Evolutionary conservation across 225 moss, liverwort and hornwort genomes (phyloP).

Genomic region (Ulota crispa): DNA sequence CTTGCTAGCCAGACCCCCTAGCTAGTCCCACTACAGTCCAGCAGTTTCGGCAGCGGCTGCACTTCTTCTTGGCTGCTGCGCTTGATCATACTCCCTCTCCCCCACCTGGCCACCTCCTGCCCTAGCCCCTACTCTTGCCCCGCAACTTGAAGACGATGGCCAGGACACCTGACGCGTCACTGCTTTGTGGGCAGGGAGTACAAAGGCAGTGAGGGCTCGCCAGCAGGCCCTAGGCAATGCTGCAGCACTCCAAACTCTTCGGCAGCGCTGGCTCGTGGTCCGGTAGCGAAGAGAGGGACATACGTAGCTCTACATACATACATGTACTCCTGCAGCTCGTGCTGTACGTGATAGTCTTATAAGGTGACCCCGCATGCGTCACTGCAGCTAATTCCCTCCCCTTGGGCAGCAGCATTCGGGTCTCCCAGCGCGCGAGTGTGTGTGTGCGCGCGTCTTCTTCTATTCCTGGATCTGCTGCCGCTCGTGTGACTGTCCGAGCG

Average conservation of each 20-base stretch:
- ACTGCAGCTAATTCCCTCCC: conserved; percentile 16
- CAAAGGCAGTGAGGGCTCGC: conserved; percentile 9
- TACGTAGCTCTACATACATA: conserved; percentile 10
- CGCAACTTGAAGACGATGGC: conserved; percentile 25
- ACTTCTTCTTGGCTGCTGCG: conserved; percentile 48
- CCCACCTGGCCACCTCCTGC: conserved; percentile 12
- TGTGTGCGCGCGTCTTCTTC: conserved; percentile 5
- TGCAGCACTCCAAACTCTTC: not conserved
- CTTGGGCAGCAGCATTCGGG: conserved; percentile 16
- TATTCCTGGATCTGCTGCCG: conserved; percentile 29
- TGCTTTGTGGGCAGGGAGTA: not conserved
- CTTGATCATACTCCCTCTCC: conserved; percentile 18
- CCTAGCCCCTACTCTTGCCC: conserved; percentile 24
- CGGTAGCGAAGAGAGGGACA: conserved; percentile 17
- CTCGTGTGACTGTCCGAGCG: conserved; percentile 49
- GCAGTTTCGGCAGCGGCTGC: conserved; percentile 20
- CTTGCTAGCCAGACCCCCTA: not conserved
- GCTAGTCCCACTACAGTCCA: not conserved
- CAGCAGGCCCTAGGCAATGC: not conserved
- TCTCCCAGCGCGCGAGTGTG: conserved; percentile 23
- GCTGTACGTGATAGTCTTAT: conserved; percentile 14
- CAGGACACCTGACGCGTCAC: not conserved
- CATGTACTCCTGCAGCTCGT: not conserved
- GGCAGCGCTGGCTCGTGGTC: not conserved
- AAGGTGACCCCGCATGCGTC: conserved; percentile 28